Evolutionary conservation across 768 basidiomycete species (phyloP), one percentile per base, ranked within the genome.

Genomic region (Macrolepiota fuliginosa): DNA sequence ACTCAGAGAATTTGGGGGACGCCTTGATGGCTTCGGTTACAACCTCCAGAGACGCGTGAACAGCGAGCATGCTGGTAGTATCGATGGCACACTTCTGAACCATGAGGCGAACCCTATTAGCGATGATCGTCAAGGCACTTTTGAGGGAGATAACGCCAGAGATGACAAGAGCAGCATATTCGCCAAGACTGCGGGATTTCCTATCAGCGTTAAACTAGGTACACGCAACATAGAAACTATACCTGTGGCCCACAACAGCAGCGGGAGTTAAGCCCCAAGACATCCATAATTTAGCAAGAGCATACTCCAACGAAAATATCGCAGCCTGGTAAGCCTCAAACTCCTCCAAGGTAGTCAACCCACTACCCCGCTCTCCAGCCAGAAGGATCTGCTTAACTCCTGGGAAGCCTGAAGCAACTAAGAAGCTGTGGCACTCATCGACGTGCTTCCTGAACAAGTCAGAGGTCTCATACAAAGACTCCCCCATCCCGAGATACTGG

Each of bases 181-280:
- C 90, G 42, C 90, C 90, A 17, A 92, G 78, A 70, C 90, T 92
- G 62, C 53, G 27, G 46, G 17, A 22, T 19, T 5, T n/a, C 17
- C 53, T 27, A 68, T 54, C 29, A 40, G 36, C 15, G 24, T 17
- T 19, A 46, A n/a, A 45, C 45, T 27, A 22, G 62, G 22, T 17
- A 45, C n/a, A 15, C 19, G 45, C 15, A 36, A 19, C 12, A 11
- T 2, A 29, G 35, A 22, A 51, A 35, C n/a, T 56, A 27, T 35
- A 90, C 90, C 90, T 92, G 66, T 91, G 90, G 2, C 90, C 90
- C 17, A 86, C 77, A 13, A 90, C 83, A 0, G 79, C 85, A n/a
- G 73, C 65, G 3, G 90, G 90, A 22, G 66, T 64, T 12, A 91
- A 46, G 1, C 89, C 90, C 88, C 87, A 91, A 6, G 80, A 82